phyloP scores from a whole-genome alignment of 768 basidiomycete species.

The Paxillus involutus region DNA sequence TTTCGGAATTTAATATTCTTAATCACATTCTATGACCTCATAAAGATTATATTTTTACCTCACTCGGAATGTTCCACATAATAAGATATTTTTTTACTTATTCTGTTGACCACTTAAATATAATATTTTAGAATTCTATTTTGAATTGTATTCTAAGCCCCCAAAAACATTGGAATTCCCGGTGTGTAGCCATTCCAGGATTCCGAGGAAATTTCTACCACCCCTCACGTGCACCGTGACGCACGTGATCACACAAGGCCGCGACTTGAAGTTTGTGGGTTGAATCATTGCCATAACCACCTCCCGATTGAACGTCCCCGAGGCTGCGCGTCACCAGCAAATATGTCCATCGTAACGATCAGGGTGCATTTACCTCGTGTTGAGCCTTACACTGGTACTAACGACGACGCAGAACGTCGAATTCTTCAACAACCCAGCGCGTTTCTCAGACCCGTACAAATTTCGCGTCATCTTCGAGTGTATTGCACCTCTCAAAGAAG shows the following conservation, averaged over 20 bases:
- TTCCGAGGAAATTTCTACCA: too few relatives aligned
- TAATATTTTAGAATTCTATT: too few relatives aligned
- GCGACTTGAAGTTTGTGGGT: neutral
- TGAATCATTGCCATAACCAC: neutral
- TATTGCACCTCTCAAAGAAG: constrained; percentile 87
- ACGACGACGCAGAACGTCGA: constrained; percentile 65
- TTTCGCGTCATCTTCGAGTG: constrained; percentile 98
- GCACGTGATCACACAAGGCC: neutral
- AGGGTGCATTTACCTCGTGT: constrained; percentile 41
- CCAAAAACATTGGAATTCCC: too few relatives aligned
- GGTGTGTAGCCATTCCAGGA: too few relatives aligned
- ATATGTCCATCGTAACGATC: constrained; percentile 72
- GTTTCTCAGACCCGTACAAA: constrained; percentile 86
- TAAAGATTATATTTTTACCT: too few relatives aligned
- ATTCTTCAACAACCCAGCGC: constrained; percentile 91
- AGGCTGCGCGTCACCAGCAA: neutral
- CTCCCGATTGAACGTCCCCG: neutral
- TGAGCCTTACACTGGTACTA: neutral
- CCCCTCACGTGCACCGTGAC: constrained; percentile 4
- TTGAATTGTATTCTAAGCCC: too few relatives aligned
- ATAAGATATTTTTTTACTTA: too few relatives aligned
- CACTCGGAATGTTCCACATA: too few relatives aligned
- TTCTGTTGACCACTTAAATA: too few relatives aligned
- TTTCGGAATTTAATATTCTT: too few relatives aligned
- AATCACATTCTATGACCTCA: too few relatives aligned